These are phyloP conservation scores for Skeletonema costatum DNA, from an alignment of 108 stramenopile species.

Conservation along the genomic window DNA sequence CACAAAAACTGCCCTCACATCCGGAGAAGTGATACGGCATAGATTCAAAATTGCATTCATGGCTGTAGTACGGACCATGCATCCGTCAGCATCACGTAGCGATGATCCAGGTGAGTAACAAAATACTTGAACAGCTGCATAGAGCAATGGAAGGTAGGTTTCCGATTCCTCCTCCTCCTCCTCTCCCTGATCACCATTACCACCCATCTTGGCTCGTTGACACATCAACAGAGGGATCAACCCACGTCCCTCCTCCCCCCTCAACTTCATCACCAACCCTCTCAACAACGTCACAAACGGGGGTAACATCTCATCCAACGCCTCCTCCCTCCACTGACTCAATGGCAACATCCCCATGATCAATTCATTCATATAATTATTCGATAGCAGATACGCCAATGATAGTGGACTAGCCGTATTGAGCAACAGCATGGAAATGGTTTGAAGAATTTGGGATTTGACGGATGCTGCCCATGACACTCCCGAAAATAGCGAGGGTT, in stretches of 20 bases:
- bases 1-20: constrained; percentile 61
- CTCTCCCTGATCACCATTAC: background rate
- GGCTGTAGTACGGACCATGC: constrained; percentile 63
- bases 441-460: constrained; percentile 77
- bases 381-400: constrained; percentile 77
- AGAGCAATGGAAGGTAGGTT: constrained; percentile 68
- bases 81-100: constrained; percentile 50
- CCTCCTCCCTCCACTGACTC: constrained; percentile 72
- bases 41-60: constrained; percentile 72
- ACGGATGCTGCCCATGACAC: constrained; percentile 71
- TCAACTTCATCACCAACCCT: constrained; percentile 63
- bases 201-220: constrained; percentile 21
- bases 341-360: constrained; percentile 71
- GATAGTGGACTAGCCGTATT: constrained; percentile 55
- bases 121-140: constrained; percentile 66
- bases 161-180: constrained; percentile 3
- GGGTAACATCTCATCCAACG: constrained; percentile 76
- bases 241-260: constrained; percentile 43
- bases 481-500: constrained; percentile 51
- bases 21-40: constrained; percentile 52
- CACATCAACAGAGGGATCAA: constrained; percentile 43
- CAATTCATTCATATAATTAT: constrained; percentile 83
- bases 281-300: constrained; percentile 71
- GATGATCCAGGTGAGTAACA: constrained; percentile 43
- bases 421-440: constrained; percentile 63